Base-by-base conservation (phyloP, 2,329 filamentous ascomycete genomes). In the Penicillium olsonii region DNA sequence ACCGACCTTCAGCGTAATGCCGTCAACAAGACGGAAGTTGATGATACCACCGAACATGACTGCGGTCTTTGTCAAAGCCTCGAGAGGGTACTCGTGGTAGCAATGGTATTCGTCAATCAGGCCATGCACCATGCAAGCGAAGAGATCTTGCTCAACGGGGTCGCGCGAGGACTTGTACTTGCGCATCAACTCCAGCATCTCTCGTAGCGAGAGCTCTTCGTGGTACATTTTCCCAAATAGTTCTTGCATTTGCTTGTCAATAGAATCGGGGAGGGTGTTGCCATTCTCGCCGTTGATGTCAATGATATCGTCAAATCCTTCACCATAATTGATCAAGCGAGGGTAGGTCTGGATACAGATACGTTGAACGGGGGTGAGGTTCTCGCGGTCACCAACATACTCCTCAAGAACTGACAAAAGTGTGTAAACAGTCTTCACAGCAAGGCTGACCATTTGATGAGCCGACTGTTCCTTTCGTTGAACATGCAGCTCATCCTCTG, bases 191-290 rank as follows among this genome's bases (percentile, higher is more conserved):
- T 88, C 85, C 43, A 99, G 87, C 56, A 99, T 88, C 46, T 90
- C 84, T 47, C 90, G 84, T 15, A 96, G 88, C 55, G 92, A 87
- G 17, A 92, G 84, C 59, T 96, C 90, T 57, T 90, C 87, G 57
- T 90, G 88, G 68, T 99, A 99, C 92, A 99, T 97, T 64, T 89
- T 89, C 72, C 96, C 96, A 70, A 96, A 99, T 55, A 96, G 87
- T 59, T 96, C 90, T 65, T 97, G 92, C 94, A 99, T 99, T 68
- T 90, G 89, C 56, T 82, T 84, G 59, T 95, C 92, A 45, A 92
- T 90, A 18, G 85, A 84, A 17, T 82, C 78, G 0, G 92, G 87
- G 1, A 99, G 80, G 1, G 83, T 80, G 63, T 97, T 95, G n/a
- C 89, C 86, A 17, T 87, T 83, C 60, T 84, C 82, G 37, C 90